Evolutionary conservation across 1,284 basidiomycete species (phyloP).

Genomic region (Cystobasidiaceae sp.): DNA sequence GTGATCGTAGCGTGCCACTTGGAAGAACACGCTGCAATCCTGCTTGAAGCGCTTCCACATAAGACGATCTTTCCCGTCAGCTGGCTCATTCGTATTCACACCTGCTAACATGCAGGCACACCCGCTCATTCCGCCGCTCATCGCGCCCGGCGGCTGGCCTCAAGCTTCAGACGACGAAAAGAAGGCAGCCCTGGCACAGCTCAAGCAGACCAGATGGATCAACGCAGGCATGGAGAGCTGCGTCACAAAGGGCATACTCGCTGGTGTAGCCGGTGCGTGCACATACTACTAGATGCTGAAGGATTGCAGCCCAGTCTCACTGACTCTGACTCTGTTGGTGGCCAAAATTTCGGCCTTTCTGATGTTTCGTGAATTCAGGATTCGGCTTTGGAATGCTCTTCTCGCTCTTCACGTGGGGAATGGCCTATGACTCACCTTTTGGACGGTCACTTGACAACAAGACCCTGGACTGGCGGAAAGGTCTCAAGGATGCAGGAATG

Average conservation of each 20-base stretch:
- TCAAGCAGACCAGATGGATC: slow-evolving; percentile 27
- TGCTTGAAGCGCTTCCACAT: too few relatives aligned
- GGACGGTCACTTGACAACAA: slow-evolving; percentile 11
- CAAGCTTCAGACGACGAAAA: slow-evolving; percentile 27
- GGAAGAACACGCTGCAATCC: neutral
- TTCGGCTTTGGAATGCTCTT: slow-evolving; percentile 29
- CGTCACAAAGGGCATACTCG: slow-evolving; percentile 18
- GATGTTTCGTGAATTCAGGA: neutral
- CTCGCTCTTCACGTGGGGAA: slow-evolving; percentile 28
- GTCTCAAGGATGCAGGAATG: slow-evolving; percentile 23
- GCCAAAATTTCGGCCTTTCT: neutral
- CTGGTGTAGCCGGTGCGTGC: slow-evolving; percentile 22
- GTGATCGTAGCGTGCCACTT: too few relatives aligned
- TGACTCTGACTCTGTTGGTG: neutral
- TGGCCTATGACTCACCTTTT: slow-evolving; percentile 29
- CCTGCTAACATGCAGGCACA: slow-evolving; percentile 17
- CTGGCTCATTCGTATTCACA: too few relatives aligned
- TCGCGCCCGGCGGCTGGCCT: slow-evolving; percentile 29
- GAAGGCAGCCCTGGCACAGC: slow-evolving; percentile 15
- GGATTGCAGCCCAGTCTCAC: neutral
- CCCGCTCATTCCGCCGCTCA: slow-evolving; percentile 23
- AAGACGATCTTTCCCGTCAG: too few relatives aligned
- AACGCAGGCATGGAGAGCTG: slow-evolving; percentile 29
- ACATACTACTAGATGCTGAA: neutral
- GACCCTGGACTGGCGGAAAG: slow-evolving; percentile 15